These are phyloP conservation scores for Keithomyces neogunnii DNA, from an alignment of 2,329 filamentous ascomycete genomes.

Conservation along the genomic window DNA sequence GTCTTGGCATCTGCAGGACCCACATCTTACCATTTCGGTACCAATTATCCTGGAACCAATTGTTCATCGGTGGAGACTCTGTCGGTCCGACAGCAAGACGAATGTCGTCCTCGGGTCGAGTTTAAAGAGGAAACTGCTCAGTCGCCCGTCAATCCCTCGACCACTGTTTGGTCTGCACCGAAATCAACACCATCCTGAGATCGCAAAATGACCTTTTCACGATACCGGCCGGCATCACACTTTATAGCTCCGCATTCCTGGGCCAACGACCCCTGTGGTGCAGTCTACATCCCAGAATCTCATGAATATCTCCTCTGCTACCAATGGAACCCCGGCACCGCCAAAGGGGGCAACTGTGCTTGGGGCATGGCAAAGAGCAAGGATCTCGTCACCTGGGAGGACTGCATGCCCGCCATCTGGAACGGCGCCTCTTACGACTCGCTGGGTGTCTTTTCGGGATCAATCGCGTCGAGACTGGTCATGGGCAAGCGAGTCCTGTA, in stretches of 20 bases:
- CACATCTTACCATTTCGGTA: no score
- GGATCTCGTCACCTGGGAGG: slow-evolving; percentile 29
- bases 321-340: slow-evolving; percentile 19
- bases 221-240: slow-evolving; percentile 16
- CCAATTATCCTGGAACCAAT: no score
- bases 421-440: slow-evolving; percentile 28
- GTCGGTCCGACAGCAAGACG: no score
- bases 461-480: slow-evolving; percentile 31
- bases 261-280: slow-evolving; percentile 33
- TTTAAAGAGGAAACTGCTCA: no score
- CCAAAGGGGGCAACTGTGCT: slow-evolving; percentile 17
- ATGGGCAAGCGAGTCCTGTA: slow-evolving; percentile 23
- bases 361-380: slow-evolving; percentile 26
- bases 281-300: slow-evolving; percentile 31
- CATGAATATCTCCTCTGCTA: slow-evolving; percentile 33
- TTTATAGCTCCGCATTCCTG: slow-evolving; percentile 29
- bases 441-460: slow-evolving; percentile 34
- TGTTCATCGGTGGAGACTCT: no score
- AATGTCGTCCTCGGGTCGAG: no score
- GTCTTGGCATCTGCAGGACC: no score
- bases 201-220: slow-evolving; percentile 5
- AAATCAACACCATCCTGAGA: no score
- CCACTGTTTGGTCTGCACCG: no score
- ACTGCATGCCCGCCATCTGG: slow-evolving; percentile 10
- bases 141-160: no score